These are phyloP conservation scores for Rubia balearica DNA, from an alignment of 305 asterid species.

Conservation along the genomic window DNA sequence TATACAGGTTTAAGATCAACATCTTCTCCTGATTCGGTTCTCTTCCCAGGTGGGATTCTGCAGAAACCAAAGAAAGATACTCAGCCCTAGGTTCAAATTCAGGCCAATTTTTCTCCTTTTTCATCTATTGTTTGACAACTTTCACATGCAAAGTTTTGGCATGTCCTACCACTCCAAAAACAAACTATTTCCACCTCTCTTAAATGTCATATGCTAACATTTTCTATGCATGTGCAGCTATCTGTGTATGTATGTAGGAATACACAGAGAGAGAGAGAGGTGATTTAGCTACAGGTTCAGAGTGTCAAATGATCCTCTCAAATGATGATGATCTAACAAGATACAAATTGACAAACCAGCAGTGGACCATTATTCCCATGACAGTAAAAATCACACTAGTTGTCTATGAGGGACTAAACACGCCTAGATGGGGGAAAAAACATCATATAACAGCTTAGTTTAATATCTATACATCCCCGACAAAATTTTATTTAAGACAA, in stretches of 20 bases:
- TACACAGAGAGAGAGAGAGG: neutral
- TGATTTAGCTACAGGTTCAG: neutral
- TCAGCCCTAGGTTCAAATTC: slow-evolving; percentile 11
- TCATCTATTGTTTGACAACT: neutral
- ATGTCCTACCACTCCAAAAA: neutral
- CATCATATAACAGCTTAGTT: neutral
- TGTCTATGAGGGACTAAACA: neutral
- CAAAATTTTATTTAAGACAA: neutral
- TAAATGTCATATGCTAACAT: neutral
- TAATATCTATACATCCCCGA: neutral
- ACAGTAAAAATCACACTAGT: neutral
- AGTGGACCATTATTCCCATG: neutral
- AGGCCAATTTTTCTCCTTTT: slow-evolving; percentile 4
- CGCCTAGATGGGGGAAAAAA: neutral
- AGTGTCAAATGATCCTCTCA: neutral
- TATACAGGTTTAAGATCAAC: slow-evolving; percentile 56
- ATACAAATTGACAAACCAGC: neutral
- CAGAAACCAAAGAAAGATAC: slow-evolving; percentile 22
- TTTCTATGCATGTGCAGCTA: neutral
- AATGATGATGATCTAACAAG: neutral
- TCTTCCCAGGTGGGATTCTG: slow-evolving; percentile 60
- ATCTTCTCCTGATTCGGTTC: slow-evolving; percentile 51
- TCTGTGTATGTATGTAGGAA: neutral
- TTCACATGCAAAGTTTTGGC: neutral
- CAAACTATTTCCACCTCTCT: neutral